Base-by-base conservation (phyloP, 208 protist genomes). In the Entamoeba invadens region DNA sequence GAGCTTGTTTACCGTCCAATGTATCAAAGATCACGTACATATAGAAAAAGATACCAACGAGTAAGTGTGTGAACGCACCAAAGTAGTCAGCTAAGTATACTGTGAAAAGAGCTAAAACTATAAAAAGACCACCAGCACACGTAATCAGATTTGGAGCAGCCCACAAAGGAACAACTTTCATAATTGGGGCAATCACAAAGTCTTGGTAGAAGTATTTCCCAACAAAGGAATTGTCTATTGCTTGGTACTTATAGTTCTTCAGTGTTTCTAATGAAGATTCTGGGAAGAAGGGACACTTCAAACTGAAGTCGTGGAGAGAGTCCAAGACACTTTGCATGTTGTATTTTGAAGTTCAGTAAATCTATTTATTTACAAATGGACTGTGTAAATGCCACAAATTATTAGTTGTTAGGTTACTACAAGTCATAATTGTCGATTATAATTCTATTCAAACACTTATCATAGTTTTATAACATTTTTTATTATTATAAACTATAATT, bases 61-160 rank as follows among this genome's bases (percentile, higher is more conserved):
- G 6, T 35, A 93, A 5, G 35, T 31, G 57, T n/a, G 46, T 42
- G 35, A 72, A 47, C 35, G 45, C 6, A 16, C 18, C 45, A 46
- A 46, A 92, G 4, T n/a, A 14, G 21, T 45, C n/a, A 14, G 35
- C 35, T 21, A 44, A 77, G 45, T 38, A 44, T n/a, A 93, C 31
- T 21, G 44, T 6, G 8, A 77, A 38, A 77, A 46, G 38, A 14
- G 45, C 25, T 44, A 93, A 46, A 44, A 57, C 14, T 44, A 44
- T n/a, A 38, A 38, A 93, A 31, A 93, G 25, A 5, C 50, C 38
- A 35, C 92, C 92, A 1, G 5, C 45, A 21, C 44, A 4, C 5
- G 92, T 93, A 45, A 93, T 44, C 46, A 93, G 44, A 38, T 93
- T 93, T n/a, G 92, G 92, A 25, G 92, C 92, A 68, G 77, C n/a